Evolutionary conservation across 2,329 filamentous ascomycete genomes (phyloP).

Genomic region (Beauveria caledonica): DNA sequence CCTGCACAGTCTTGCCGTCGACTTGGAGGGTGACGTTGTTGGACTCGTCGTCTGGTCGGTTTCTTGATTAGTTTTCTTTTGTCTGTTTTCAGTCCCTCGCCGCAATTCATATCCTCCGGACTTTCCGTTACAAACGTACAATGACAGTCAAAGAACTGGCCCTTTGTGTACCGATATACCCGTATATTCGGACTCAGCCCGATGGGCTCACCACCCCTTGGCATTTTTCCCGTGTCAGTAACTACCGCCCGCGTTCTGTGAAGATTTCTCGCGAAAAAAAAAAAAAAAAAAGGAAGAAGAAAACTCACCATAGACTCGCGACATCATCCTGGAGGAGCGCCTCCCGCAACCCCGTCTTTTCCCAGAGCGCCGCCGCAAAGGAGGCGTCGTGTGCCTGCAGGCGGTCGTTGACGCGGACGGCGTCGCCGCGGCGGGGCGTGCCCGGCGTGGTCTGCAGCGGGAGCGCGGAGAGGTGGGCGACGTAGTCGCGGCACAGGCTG

Average conservation of each 20-base stretch:
- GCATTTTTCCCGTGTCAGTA: conserved; percentile 8
- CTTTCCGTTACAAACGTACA: conserved; percentile 46
- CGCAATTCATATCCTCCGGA: not conserved
- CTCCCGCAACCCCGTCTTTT: conserved; percentile 63
- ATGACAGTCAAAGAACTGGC: conserved; percentile 88
- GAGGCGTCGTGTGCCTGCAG: conserved; percentile 69
- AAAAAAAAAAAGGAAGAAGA: no score
- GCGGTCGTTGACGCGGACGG: conserved; percentile 80
- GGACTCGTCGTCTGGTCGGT: conserved; percentile 67
- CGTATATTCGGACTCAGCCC: conserved; percentile 84
- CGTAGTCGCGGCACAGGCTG: conserved; percentile 66
- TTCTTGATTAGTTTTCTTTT: not conserved
- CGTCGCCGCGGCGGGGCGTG: conserved; percentile 70
- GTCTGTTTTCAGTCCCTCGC: not conserved
- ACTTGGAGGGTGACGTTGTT: conserved; percentile 57
- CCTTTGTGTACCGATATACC: conserved; percentile 76
- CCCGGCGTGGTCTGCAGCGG: conserved; percentile 71
- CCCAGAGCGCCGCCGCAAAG: conserved; percentile 73
- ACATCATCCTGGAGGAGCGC: conserved; percentile 34
- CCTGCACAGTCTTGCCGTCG: conserved; percentile 21
- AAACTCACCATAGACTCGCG: conserved; percentile 31
- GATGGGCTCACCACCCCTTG: conserved; percentile 74
- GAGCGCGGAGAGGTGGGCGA: conserved; percentile 60
- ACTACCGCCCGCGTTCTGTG: not conserved
- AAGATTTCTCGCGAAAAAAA: no score